Evolutionary conservation across 257 asterid species (phyloP), one percentile per base, ranked within the genome.

Genomic region (Solanum acaule): DNA sequence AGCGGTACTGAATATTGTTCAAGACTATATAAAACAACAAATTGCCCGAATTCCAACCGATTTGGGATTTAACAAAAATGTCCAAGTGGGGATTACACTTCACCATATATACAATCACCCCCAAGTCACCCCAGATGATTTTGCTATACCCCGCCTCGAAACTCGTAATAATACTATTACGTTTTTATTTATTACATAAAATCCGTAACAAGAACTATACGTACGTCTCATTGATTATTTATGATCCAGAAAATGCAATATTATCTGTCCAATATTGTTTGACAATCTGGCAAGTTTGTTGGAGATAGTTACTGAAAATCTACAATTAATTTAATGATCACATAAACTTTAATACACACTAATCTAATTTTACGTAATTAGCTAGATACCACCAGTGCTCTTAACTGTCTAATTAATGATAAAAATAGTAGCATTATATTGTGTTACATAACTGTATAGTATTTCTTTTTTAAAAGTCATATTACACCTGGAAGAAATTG

Each of bases 261-360:
- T 75, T 44, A 42, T 42, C 85, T 79, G 65, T 78, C 65, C 65
- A 44, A 44, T 79, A 71, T 33, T 70, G 67, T 79, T 44, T 79
- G 85, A 79, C 67, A 79, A 79, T 44, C 85, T 79, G 85, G 65
- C 85, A 79, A 79, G 38, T 44, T 49, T 81, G 86, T 81, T 81
- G 44, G 11, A 81, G 86, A 49, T 81, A 8, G 86, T 49, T 29
- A 81, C 70, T 9, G 68, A 46, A 81, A 71, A 81, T 68, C 68
- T 6, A 81, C 86, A 81, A 81, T 81, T 46, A 46, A 81, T 81
- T 75, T 29, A 49, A 46, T 46, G 42, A 81, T 81, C 27, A 49
- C 37, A n/a, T 11, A 49, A 29, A 49, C 25, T 29, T 78, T 79
- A 79, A 79, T 46, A 49, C 86, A 81, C 70, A 49, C 38, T 81